Evolutionary conservation across 1,284 basidiomycete genomes (phyloP).

Genomic region (Apiotrichum domesticum): DNA sequence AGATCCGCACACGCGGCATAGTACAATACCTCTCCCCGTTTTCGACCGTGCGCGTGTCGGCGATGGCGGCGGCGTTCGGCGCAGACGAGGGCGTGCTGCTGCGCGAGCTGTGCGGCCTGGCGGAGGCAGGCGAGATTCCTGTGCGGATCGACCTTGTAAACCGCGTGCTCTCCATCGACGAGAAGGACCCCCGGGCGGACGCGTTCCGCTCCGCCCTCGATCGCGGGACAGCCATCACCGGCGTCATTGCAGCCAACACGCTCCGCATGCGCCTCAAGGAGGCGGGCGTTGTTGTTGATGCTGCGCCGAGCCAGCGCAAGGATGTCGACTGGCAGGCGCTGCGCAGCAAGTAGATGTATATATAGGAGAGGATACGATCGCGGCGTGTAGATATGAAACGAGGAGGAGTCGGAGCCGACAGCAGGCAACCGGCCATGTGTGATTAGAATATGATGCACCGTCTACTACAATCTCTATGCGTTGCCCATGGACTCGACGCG

Average conservation of each 20-base stretch:
- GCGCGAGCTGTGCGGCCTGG: slow-evolving; percentile 24
- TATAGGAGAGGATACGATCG: neutral
- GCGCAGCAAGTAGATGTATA: neutral
- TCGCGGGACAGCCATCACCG: slow-evolving; percentile 20
- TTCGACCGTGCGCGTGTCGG: slow-evolving; percentile 27
- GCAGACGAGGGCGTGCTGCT: slow-evolving; percentile 22
- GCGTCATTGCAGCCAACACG: slow-evolving; percentile 20
- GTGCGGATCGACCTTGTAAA: slow-evolving; percentile 42
- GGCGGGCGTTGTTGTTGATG: slow-evolving; percentile 31
- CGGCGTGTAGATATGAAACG: neutral
- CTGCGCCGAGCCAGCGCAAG: slow-evolving; percentile 6
- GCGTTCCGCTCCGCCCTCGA: slow-evolving; percentile 24
- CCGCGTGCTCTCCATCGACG: slow-evolving; percentile 25
- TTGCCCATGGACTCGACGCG: slow-evolving; percentile 65
- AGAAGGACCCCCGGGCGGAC: slow-evolving; percentile 22
- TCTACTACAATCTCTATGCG: slow-evolving; percentile 11
- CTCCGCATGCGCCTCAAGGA: slow-evolving; percentile 38
- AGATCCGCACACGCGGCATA: slow-evolving; percentile 32
- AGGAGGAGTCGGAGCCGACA: neutral
- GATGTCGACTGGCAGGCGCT: neutral
- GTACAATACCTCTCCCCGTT: slow-evolving; percentile 42
- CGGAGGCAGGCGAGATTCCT: slow-evolving; percentile 23
- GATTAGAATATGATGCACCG: neutral
- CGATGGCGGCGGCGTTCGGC: slow-evolving; percentile 36
- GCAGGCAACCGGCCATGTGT: too few species aligned